These are phyloP conservation scores for Echium plantagineum DNA, from an alignment of 257 asterid genomes.

Conservation along the genomic window DNA sequence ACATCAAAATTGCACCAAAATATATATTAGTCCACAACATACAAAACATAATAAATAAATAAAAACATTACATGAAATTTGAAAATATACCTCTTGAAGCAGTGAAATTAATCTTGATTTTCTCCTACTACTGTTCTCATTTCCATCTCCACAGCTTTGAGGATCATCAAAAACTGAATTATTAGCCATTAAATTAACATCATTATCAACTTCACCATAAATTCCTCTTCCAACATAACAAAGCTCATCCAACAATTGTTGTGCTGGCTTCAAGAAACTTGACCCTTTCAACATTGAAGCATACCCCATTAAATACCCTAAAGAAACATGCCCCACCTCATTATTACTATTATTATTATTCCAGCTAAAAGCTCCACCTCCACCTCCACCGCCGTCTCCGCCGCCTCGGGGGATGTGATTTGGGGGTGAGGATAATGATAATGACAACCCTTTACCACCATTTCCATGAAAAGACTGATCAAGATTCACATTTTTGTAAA, in stretches of 20 bases:
- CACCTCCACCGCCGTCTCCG: constrained; percentile 11
- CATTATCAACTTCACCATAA: constrained; percentile 25
- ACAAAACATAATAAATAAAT: no score
- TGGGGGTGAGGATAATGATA: constrained; percentile 69
- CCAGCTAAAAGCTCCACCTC: constrained; percentile 15
- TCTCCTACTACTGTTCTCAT: constrained; percentile 37
- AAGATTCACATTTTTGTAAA: constrained; percentile 16
- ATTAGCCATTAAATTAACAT: constrained; percentile 20
- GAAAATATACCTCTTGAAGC: constrained; percentile 72
- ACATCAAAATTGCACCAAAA: background rate
- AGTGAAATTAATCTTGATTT: constrained; percentile 69
- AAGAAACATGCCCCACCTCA: constrained; percentile 34
- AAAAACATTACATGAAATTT: background rate
- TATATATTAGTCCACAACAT: no score
- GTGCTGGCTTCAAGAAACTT: constrained; percentile 77
- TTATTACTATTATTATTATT: no score
- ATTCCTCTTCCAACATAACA: constrained; percentile 57
- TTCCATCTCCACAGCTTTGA: constrained; percentile 25
- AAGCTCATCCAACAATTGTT: constrained; percentile 68
- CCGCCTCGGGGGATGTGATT: background rate
- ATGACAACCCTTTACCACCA: constrained; percentile 44
- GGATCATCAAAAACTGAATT: constrained; percentile 30
- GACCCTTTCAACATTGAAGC: constrained; percentile 74
- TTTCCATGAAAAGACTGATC: constrained; percentile 35
- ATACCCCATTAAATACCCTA: constrained; percentile 87